These are phyloP conservation scores for Haberlea rhodopensis DNA, from an alignment of 257 asterid species.

Conservation along the genomic window DNA sequence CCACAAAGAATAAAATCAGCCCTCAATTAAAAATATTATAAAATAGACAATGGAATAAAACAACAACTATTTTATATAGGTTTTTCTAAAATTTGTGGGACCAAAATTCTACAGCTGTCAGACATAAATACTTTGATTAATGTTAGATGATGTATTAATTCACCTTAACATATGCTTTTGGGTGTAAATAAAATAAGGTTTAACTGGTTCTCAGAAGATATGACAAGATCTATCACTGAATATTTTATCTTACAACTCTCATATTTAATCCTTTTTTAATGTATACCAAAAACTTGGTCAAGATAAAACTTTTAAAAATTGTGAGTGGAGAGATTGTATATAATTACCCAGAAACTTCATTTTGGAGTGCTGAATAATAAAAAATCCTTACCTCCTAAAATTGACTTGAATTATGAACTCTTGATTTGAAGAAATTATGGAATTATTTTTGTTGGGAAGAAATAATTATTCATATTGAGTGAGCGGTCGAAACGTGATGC, in stretches of 20 bases:
- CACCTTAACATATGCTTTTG: slow-evolving; percentile 64
- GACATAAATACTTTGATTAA: slow-evolving; percentile 47
- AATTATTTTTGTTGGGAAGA: too few relatives aligned
- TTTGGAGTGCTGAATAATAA: slow-evolving; percentile 51
- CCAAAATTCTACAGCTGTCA: slow-evolving; percentile 68
- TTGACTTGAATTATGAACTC: too few relatives aligned
- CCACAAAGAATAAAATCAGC: not conserved
- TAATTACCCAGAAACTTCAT: slow-evolving; percentile 51
- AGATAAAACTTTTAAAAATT: slow-evolving; percentile 34
- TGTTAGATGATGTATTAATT: slow-evolving; percentile 48
- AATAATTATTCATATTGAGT: too few relatives aligned
- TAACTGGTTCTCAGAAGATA: slow-evolving; percentile 71
- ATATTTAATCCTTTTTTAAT: slow-evolving; percentile 43
- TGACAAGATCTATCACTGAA: slow-evolving; percentile 55
- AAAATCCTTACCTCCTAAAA: slow-evolving; percentile 23
- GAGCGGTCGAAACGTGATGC: too few relatives aligned
- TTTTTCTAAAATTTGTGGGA: slow-evolving; percentile 45
- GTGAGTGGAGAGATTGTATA: slow-evolving; percentile 32
- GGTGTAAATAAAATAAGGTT: slow-evolving; percentile 38
- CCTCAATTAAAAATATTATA: slow-evolving; percentile 3
- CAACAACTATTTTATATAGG: slow-evolving; percentile 44
- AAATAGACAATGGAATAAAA: slow-evolving; percentile 45
- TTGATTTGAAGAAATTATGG: too few relatives aligned
- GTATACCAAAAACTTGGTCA: slow-evolving; percentile 47
- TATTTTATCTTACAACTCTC: too few relatives aligned